A percentile compares a stretch with the other conserved stretches of the same genome.
Conservation (phyloP, 345 rosid genomes). For the Brassica juncea region DNA sequence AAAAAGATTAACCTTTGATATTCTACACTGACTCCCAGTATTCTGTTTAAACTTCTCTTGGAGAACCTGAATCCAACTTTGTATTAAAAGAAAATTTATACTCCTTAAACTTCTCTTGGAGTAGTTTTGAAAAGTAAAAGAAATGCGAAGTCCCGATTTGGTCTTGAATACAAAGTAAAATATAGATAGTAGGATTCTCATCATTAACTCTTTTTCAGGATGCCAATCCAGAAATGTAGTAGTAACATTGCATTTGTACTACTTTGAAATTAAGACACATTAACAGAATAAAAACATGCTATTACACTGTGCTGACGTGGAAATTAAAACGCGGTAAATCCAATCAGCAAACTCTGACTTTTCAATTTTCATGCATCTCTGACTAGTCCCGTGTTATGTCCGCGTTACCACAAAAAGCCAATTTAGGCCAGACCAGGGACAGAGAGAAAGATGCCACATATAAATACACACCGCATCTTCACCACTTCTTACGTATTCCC, state of each 20-base stretch:
- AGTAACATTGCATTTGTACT: background rate
- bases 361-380: background rate
- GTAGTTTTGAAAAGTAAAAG: background rate
- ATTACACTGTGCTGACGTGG: constrained; percentile 28
- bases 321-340: constrained; percentile 22
- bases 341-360: constrained; percentile 24
- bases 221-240: background rate
- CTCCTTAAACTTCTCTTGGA: background rate
- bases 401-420: constrained; percentile 19
- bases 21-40: background rate
- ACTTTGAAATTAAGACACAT: background rate
- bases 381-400: constrained; percentile 15
- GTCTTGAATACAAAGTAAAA: background rate
- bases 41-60: background rate
- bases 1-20: background rate
- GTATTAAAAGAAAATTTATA: background rate
- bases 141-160: background rate
- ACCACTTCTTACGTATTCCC: background rate
- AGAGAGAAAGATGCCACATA: background rate
- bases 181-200: background rate
- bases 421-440: constrained; percentile 15
- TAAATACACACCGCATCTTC: background rate
- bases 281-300: background rate
- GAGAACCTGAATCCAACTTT: constrained; percentile 1
- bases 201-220: background rate